Base-by-base conservation (phyloP, 768 basidiomycete species). In the Filobasidium wieringae region DNA sequence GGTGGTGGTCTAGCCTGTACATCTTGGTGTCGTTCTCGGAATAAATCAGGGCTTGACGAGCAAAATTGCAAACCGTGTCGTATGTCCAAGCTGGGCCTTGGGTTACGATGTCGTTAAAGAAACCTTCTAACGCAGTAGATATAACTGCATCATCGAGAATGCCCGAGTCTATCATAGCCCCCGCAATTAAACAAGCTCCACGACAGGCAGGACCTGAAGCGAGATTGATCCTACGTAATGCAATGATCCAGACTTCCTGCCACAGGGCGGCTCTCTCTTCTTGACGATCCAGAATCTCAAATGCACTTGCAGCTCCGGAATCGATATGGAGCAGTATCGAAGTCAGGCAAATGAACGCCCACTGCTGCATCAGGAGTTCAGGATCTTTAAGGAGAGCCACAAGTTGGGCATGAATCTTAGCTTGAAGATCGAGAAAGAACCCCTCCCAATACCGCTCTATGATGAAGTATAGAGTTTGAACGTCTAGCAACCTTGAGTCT, bases 31-130 rank as follows among this genome's bases (percentile, higher is more conserved):
- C 90, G 67, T 85, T 83, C 58, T 80, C 82, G 0, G 88, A 84
- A 24, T 88, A 76, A 17, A 77, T 78, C 47, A 96, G 76, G 55
- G 82, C 84, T 27, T 80, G 76, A 5, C 80, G 75, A 45, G 96
- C 77, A 68, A 97, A 89, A 57, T 78, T 77, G 76, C 92, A 95
- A 36, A 93, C 88, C 0, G 92, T 83, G 68, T 99, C 95, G 65
- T 80, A 86, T 0, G 91, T 89, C 65, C 81, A 84, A 14, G 82
- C 76, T 1, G 92, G 91, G 0, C 91, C 92, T 74, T 97, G 93
- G 15, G 95, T 80, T 62, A 88, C 85, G 58, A 99, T 77, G 61
- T 93, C 88, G 61, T 84, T 84, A 1, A 83, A 80, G 47, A 96
- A 76, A 0, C 78, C 77, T 68, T 90, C 89, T 49, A 96, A 82